Conservation (phyloP, 2,329 filamentous ascomycete species). For the Stromatinia cepivora region DNA sequence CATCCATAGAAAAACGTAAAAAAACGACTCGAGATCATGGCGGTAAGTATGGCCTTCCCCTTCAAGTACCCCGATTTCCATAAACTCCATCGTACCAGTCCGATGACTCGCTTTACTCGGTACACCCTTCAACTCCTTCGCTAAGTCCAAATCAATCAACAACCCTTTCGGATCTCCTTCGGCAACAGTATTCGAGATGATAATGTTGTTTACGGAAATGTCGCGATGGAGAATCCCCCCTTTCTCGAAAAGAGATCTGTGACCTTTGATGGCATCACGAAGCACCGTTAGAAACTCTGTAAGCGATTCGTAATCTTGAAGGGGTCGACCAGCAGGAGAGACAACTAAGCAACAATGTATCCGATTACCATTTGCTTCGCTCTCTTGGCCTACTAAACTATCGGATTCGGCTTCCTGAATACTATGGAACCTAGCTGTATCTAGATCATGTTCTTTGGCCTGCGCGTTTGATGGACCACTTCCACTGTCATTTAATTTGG, state of each 20-base stretch:
- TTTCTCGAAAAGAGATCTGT: conserved; percentile 41
- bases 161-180: conserved; percentile 27
- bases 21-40: conserved; percentile 42
- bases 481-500: conserved; percentile 30
- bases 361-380: conserved; percentile 37
- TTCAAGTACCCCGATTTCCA: conserved; percentile 29
- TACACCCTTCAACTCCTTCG: conserved; percentile 28
- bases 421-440: conserved; percentile 28
- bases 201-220: conserved; percentile 45
- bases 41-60: too few species aligned
- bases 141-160: conserved; percentile 30
- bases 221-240: conserved; percentile 44
- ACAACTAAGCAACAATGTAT: conserved; percentile 40
- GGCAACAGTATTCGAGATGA: conserved; percentile 36
- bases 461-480: conserved; percentile 24
- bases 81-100: conserved; percentile 29
- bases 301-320: conserved; percentile 37
- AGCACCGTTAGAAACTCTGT: conserved; percentile 42
- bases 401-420: conserved; percentile 34
- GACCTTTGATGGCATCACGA: conserved; percentile 36
- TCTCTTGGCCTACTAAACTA: conserved; percentile 28
- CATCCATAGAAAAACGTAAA: conserved; percentile 41
- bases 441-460: conserved; percentile 29
- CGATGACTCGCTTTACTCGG: conserved; percentile 27
- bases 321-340: conserved; percentile 38